Base-by-base conservation (phyloP, 768 basidiomycete species). In the Collybia nuda region DNA sequence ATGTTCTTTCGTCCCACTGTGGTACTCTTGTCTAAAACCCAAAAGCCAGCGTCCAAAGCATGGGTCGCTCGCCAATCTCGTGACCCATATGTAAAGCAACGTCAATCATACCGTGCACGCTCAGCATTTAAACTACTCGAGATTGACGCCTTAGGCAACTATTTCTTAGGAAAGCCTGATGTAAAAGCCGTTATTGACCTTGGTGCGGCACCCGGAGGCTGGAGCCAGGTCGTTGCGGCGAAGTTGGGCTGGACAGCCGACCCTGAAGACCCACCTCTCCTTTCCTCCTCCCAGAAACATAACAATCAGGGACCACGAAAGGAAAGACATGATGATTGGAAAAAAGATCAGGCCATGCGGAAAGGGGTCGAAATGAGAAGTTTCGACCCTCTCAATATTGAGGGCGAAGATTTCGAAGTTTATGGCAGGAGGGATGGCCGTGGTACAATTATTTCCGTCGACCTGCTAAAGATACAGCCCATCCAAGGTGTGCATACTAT, bases 71-170 rank as follows among this genome's bases (percentile, higher is more conserved):
- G 90, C 23, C 90, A 93, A 62, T 75, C 65, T 42, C 70, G 76
- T 11, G 90, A 93, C 60, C 87, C 86, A 0, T 90, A 83, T 60
- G 82, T 92, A 24, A 82, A 81, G 57, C 67, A 63, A 51, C 64
- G 60, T 18, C 54, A 58, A 11, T 53, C 51, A 2, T 96, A 84
- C 66, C 86, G 93, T 21, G 86, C 95, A 0, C 84, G 96, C 41
- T 88, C 93, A 11, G 93, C 94, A 3, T 96, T 90, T 76, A 98
- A 98, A 70, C 83, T 98, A 14, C 66, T 93, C 51, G 89, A 94
- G 58, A 79, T 98, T 44, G 74, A 90, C 61, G 66, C 76, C 0
- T 71, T 74, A 32, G 82, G 75, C 65, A 75, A 76, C 9, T 52
- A 70, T 1, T 82, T 92, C 55, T 68, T 86, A 38, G 62, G 65